These are phyloP conservation scores for Grosmannia clavigera DNA, from an alignment of 2,329 filamentous ascomycete species.

Conservation along the genomic window DNA sequence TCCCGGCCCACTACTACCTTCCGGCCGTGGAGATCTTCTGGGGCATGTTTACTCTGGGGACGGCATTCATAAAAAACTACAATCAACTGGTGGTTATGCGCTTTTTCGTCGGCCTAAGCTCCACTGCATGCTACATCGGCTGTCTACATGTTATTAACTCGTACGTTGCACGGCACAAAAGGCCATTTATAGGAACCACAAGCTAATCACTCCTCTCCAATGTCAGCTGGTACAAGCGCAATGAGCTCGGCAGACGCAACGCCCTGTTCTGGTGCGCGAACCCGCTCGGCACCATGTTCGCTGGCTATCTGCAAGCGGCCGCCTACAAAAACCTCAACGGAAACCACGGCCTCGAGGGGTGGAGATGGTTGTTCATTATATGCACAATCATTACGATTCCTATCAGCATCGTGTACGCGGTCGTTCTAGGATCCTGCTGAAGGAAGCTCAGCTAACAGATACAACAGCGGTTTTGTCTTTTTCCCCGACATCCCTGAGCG, in stretches of 20 bases:
- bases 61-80: background rate
- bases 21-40: conserved; percentile 3
- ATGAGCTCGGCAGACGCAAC: conserved; percentile 48
- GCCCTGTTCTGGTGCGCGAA: conserved; percentile 46
- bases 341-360: conserved; percentile 33
- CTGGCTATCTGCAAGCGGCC: conserved; percentile 33
- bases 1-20: conserved; percentile 4
- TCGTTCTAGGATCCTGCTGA: background rate
- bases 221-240: conserved; percentile 41
- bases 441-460: background rate
- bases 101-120: conserved; percentile 40
- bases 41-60: conserved; percentile 4
- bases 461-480: conserved; percentile 28
- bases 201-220: background rate
- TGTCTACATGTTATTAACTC: conserved; percentile 32
- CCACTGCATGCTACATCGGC: conserved; percentile 40
- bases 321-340: conserved; percentile 41
- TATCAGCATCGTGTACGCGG: conserved; percentile 28
- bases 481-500: conserved; percentile 26
- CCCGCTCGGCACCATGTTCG: conserved; percentile 23
- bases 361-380: conserved; percentile 44
- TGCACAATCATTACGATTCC: conserved; percentile 43
- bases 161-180: background rate
- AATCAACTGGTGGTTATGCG: conserved; percentile 30
- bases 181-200: background rate